These are phyloP conservation scores for Psilocybe mexicana DNA, from an alignment of 1,284 basidiomycete species.

Conservation along the genomic window DNA sequence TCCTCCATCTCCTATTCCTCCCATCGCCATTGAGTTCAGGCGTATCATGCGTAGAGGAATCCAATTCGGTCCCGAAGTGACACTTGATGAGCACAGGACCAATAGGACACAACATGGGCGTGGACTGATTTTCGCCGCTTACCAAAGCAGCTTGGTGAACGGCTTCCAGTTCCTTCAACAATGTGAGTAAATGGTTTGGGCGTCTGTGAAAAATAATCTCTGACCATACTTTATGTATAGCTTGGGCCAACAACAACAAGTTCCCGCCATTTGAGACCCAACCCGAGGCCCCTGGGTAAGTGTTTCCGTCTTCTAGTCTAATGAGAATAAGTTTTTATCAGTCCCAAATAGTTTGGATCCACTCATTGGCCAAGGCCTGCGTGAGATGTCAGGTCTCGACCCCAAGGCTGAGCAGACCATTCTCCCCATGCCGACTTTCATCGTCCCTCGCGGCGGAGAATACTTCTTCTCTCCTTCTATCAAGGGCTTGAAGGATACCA, in stretches of 20 bases:
- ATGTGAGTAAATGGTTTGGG: conserved; percentile 21
- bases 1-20: conserved; percentile 16
- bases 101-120: conserved; percentile 36
- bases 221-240: conserved; percentile 14
- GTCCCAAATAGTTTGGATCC: conserved; percentile 36
- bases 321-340: not conserved
- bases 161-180: conserved; percentile 50
- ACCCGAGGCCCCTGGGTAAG: conserved; percentile 31
- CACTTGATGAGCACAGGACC: conserved; percentile 29
- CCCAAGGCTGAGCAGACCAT: conserved; percentile 33
- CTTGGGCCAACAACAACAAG: conserved; percentile 27
- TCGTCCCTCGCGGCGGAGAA: conserved; percentile 42
- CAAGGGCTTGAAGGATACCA: conserved; percentile 35
- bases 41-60: conserved; percentile 41
- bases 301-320: not conserved
- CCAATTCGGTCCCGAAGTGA: conserved; percentile 44
- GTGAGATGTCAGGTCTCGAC: conserved; percentile 43
- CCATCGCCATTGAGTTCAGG: conserved; percentile 16
- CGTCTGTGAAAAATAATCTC: not conserved
- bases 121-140: conserved; percentile 46
- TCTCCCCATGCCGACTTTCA: conserved; percentile 32
- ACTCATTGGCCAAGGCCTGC: conserved; percentile 48
- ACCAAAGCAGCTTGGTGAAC: conserved; percentile 41
- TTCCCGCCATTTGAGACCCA: conserved; percentile 28
- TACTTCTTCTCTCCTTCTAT: conserved; percentile 46